phyloP scores from a whole-genome alignment of 805 yeast genomes.

The Ogataea chonburiensis region DNA sequence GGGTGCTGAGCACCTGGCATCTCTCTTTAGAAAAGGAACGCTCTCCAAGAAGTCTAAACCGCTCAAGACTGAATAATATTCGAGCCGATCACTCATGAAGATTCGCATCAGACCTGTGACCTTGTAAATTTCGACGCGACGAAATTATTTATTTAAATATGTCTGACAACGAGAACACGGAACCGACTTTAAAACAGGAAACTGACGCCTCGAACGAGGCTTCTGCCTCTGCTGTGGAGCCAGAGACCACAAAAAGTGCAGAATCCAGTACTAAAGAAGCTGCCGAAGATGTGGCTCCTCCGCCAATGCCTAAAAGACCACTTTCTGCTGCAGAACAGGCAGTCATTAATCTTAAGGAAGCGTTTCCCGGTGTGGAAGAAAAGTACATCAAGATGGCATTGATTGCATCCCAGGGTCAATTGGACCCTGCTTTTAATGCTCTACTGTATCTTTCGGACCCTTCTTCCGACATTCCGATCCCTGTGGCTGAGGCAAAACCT shows the following conservation, averaged over 20 bases:
- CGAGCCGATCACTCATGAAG: too few species aligned
- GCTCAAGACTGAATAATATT: slow-evolving; percentile 1
- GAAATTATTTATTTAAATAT: slow-evolving; percentile 40
- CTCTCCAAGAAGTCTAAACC: neutral
- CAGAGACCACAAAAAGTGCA: too few species aligned
- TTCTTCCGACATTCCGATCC: slow-evolving; percentile 51
- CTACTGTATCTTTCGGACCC: slow-evolving; percentile 79
- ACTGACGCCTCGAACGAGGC: too few species aligned
- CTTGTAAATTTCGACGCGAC: slow-evolving; percentile 8
- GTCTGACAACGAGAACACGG: slow-evolving; percentile 9
- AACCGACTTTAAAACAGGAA: neutral
- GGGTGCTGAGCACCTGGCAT: too few species aligned
- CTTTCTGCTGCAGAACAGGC: slow-evolving; percentile 55
- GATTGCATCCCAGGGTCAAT: slow-evolving; percentile 78
- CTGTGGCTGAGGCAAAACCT: slow-evolving; percentile 35
- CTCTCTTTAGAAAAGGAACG: too few species aligned
- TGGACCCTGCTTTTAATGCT: slow-evolving; percentile 89
- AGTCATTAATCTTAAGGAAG: slow-evolving; percentile 66
- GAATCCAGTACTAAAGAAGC: too few species aligned
- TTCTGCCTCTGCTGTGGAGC: too few species aligned
- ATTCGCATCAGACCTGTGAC: too few species aligned
- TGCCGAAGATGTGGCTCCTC: slow-evolving; percentile 37
- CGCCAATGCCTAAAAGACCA: slow-evolving; percentile 59
- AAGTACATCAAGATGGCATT: slow-evolving; percentile 71
- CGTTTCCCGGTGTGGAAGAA: slow-evolving; percentile 79